Percentiles rank a stretch among this genome's conserved stretches.
Conservation (phyloP, 176 grass and related monocot species). For the Triticum monococcum region DNA sequence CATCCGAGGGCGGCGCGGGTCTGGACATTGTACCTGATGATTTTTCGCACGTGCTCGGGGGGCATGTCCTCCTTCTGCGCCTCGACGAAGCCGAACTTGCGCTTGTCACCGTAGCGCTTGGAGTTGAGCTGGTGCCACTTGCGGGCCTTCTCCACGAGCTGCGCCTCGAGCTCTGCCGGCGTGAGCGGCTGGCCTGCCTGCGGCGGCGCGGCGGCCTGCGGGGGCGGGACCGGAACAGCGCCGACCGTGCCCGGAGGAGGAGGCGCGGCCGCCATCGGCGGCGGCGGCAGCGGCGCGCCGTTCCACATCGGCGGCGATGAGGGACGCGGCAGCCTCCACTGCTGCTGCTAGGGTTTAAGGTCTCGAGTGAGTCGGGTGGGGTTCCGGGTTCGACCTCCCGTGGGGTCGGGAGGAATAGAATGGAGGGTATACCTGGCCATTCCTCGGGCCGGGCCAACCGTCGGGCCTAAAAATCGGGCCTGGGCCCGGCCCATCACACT, state of each 20-base stretch:
- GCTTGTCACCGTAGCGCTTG: slow-evolving; percentile 97
- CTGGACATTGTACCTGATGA: slow-evolving; percentile 66
- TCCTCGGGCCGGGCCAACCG: no score
- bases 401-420: background rate
- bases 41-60: slow-evolving; percentile 94
- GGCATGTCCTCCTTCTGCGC: slow-evolving; percentile 99
- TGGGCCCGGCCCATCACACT: no score
- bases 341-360: slow-evolving; percentile 37
- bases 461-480: no score
- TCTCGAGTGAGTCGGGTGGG: background rate
- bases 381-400: slow-evolving; percentile 14
- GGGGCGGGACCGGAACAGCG: slow-evolving; percentile 41
- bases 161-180: slow-evolving; percentile 84
- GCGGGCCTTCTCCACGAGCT: slow-evolving; percentile 95
- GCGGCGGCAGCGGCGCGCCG: slow-evolving; percentile 37
- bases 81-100: slow-evolving; percentile 98
- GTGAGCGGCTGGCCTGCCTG: slow-evolving; percentile 41
- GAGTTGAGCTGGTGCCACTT: slow-evolving; percentile 99
- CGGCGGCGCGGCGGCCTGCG: slow-evolving; percentile 54
- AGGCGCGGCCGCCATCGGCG: slow-evolving; percentile 45
- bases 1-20: background rate
- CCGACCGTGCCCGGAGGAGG: slow-evolving; percentile 44
- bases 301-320: slow-evolving; percentile 47
- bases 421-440: no score
- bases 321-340: slow-evolving; percentile 23